Percentiles rank a stretch among this genome's conserved stretches.
Conservation (phyloP, 345 rosid species). For the Corchorus olitorius region DNA sequence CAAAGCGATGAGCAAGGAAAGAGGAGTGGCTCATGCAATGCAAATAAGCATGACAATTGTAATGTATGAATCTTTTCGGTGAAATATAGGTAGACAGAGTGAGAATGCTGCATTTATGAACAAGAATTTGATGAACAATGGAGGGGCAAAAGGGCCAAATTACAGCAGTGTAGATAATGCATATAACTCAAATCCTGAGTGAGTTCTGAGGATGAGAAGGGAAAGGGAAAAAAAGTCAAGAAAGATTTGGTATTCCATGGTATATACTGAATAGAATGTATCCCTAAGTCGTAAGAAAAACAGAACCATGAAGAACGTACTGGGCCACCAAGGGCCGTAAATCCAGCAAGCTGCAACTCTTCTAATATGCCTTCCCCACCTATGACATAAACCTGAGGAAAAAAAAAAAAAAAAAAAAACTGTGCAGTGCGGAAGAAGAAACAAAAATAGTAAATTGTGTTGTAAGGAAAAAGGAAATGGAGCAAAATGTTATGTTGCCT, state of each 20-base stretch:
- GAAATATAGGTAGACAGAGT: not conserved
- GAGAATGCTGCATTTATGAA: not conserved
- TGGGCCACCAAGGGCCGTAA: slow-evolving; percentile 83
- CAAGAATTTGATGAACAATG: not conserved
- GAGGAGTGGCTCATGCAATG: not conserved
- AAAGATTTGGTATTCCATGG: not conserved
- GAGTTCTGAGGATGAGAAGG: not conserved
- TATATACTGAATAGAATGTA: not conserved
- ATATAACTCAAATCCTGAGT: not conserved
- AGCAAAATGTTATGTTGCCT: not conserved
- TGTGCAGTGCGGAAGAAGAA: not conserved
- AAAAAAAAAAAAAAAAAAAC: slow-evolving; percentile 13
- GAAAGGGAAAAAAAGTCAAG: not conserved
- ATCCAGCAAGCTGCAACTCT: slow-evolving; percentile 77
- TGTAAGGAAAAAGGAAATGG: too few species aligned
- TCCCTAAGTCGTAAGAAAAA: not conserved
- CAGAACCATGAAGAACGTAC: slow-evolving; percentile 40
- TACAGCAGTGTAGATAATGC: not conserved
- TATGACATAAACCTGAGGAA: slow-evolving; percentile 78
- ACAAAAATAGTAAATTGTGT: not conserved
- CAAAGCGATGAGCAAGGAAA: not conserved
- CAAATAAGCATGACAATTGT: not conserved
- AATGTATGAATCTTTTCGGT: not conserved
- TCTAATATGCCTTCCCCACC: slow-evolving; percentile 83
- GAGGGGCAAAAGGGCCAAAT: not conserved